Evolutionary conservation across 2,329 filamentous ascomycete genomes (phyloP).

Genomic region (Ascochyta lentis): DNA sequence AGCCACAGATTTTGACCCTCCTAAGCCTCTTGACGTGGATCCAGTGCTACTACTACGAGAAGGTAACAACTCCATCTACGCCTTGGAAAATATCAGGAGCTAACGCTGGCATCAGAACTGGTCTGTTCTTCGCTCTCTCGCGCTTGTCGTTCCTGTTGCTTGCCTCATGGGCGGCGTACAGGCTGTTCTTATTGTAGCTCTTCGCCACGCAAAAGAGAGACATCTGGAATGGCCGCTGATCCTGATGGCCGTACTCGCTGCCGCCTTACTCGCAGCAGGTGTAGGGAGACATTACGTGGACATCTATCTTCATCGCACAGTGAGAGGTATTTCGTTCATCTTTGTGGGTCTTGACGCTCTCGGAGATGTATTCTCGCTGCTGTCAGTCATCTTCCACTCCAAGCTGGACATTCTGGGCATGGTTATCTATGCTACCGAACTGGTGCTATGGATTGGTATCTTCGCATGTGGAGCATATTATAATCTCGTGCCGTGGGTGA

Average conservation of each 20-base stretch:
- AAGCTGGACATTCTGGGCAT: slow-evolving; percentile 67
- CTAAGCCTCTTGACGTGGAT: slow-evolving; percentile 62
- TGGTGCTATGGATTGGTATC: slow-evolving; percentile 71
- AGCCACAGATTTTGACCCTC: slow-evolving; percentile 62
- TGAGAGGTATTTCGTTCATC: slow-evolving; percentile 73
- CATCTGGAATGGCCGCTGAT: slow-evolving; percentile 67
- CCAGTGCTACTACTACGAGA: slow-evolving; percentile 63
- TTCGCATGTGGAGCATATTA: slow-evolving; percentile 71
- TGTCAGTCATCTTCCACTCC: slow-evolving; percentile 69
- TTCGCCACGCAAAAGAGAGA: slow-evolving; percentile 54
- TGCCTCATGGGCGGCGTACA: slow-evolving; percentile 66
- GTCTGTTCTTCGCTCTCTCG: slow-evolving; percentile 57
- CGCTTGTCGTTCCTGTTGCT: slow-evolving; percentile 60
- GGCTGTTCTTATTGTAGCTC: slow-evolving; percentile 63
- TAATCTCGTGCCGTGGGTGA: slow-evolving; percentile 66
- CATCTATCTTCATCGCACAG: slow-evolving; percentile 70
- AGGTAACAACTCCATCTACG: slow-evolving; percentile 20
- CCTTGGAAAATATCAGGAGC: background rate
- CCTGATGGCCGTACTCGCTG: slow-evolving; percentile 71
- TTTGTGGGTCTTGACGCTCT: slow-evolving; percentile 74
- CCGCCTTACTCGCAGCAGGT: slow-evolving; percentile 67
- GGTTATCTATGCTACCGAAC: slow-evolving; percentile 70
- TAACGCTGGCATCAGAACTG: slow-evolving; percentile 54
- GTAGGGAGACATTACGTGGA: slow-evolving; percentile 74
- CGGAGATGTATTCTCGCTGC: slow-evolving; percentile 70